These are phyloP conservation scores for Amborella trichopoda DNA, from an alignment of 164 flowering plant genomes.

Conservation along the genomic window DNA sequence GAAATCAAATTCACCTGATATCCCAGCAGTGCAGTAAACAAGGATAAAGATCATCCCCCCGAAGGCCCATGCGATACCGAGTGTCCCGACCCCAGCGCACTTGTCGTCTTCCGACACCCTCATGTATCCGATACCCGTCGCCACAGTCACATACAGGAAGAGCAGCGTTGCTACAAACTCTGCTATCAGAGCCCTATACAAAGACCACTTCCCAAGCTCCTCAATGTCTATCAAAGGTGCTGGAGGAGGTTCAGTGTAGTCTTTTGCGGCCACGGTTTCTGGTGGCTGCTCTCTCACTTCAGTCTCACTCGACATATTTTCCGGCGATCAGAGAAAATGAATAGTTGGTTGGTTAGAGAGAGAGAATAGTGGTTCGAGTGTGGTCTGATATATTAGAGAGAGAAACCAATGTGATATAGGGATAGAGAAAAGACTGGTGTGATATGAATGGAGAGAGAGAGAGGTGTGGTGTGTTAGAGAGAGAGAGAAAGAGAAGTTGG, in stretches of 20 bases:
- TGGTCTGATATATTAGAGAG: no score
- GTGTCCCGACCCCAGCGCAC: constrained; percentile 55
- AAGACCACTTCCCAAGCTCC: constrained; percentile 31
- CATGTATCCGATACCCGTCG: constrained; percentile 56
- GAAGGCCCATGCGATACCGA: constrained; percentile 70
- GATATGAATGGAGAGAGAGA: no score
- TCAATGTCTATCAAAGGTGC: constrained; percentile 32
- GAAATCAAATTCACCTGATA: constrained; percentile 45
- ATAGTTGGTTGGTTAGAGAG: no score
- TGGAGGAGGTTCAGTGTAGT: constrained; percentile 66
- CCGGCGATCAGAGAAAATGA: neutral
- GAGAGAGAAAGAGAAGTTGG: no score
- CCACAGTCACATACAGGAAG: constrained; percentile 46
- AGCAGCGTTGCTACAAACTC: constrained; percentile 59
- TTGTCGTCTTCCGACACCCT: constrained; percentile 12
- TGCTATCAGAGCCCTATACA: constrained; percentile 57
- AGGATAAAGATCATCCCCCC: constrained; percentile 68
- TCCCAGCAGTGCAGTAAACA: constrained; percentile 71
- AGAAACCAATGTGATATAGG: no score
- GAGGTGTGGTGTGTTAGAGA: no score
- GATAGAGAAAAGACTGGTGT: no score
- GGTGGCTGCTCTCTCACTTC: constrained; percentile 29
- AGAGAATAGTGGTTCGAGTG: no score
- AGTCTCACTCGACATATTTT: constrained; percentile 48
- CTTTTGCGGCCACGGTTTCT: constrained; percentile 37